These are phyloP conservation scores for Dryadomyces quercivorus DNA, from an alignment of 2,329 filamentous ascomycete genomes.

Conservation along the genomic window DNA sequence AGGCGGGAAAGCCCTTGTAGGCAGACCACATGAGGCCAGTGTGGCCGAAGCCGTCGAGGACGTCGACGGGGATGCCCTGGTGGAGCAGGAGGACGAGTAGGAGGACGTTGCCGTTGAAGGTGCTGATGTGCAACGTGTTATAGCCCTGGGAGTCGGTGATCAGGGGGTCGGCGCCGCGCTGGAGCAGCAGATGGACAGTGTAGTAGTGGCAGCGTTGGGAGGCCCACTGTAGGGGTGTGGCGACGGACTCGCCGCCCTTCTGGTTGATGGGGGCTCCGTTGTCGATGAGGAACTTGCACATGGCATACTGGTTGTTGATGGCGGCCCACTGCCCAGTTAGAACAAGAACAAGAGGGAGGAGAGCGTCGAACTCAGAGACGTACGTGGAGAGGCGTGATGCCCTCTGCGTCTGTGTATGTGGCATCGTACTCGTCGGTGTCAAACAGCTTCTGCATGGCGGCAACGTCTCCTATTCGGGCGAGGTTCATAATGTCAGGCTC, in stretches of 20 bases:
- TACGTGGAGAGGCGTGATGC: constrained; percentile 93
- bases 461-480: constrained; percentile 75
- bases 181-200: constrained; percentile 81
- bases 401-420: constrained; percentile 76
- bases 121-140: constrained; percentile 93
- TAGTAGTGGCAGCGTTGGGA: constrained; percentile 96
- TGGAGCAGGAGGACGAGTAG: constrained; percentile 82
- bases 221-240: constrained; percentile 92
- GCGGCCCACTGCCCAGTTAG: constrained; percentile 69
- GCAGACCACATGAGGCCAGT: constrained; percentile 97
- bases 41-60: constrained; percentile 79
- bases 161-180: constrained; percentile 84
- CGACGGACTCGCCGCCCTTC: constrained; percentile 89
- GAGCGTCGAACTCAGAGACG: constrained; percentile 20
- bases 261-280: constrained; percentile 82
- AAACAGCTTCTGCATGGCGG: constrained; percentile 80
- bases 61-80: constrained; percentile 89
- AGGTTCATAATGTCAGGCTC: constrained; percentile 92
- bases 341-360: background rate
- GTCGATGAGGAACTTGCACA: constrained; percentile 88
- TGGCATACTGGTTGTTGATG: constrained; percentile 96
- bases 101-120: constrained; percentile 91
- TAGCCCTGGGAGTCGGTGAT: constrained; percentile 92
- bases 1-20: constrained; percentile 90
- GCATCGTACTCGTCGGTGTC: constrained; percentile 71